Evolutionary conservation across 257 asterid species (phyloP).

Genomic region (Anisodus tanguticus): DNA sequence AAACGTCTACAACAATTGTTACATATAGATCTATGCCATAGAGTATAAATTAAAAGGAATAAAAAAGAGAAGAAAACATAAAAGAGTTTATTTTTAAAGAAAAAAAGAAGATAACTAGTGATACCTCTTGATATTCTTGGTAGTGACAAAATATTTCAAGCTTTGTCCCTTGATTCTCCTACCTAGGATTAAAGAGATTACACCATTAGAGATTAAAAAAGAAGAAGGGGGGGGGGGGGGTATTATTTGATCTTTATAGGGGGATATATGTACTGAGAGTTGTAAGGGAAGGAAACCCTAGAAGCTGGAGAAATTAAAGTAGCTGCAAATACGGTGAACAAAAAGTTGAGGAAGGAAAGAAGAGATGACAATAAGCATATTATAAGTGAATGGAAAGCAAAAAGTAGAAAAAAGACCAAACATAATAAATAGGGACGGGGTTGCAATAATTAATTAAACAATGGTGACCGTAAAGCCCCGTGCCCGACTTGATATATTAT

Average conservation of each 20-base stretch:
- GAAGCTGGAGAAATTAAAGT: background rate
- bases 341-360: background rate
- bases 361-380: slow-evolving; percentile 3
- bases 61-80: background rate
- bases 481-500: slow-evolving; percentile 17
- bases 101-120: background rate
- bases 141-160: background rate
- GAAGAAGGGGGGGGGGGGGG: no score
- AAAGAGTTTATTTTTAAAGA: background rate
- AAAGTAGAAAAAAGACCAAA: background rate
- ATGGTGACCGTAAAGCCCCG: background rate
- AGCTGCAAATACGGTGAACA: background rate
- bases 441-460: background rate
- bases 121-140: slow-evolving; percentile 22
- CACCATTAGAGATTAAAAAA: background rate
- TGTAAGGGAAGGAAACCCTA: slow-evolving; percentile 24
- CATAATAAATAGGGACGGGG: slow-evolving; percentile 18
- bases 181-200: background rate
- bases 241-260: no score
- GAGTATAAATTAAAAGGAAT: background rate
- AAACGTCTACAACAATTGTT: background rate
- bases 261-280: no score
- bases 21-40: slow-evolving; percentile 10
- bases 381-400: slow-evolving; percentile 24
- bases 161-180: background rate